phyloP scores from a whole-genome alignment of 164 flowering plant genomes.

The Warburgia ugandensis region DNA sequence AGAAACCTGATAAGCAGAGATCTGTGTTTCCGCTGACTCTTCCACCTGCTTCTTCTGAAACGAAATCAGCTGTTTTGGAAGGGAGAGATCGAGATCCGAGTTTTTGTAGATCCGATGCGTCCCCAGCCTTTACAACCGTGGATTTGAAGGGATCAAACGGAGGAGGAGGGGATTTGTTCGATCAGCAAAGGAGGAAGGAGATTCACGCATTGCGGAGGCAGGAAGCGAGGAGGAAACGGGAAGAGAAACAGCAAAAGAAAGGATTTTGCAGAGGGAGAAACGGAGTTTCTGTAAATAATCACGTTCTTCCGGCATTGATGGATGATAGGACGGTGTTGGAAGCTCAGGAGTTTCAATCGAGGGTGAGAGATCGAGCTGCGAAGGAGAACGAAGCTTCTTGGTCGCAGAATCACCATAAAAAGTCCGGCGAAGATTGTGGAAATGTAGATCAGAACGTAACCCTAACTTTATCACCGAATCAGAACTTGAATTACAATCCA shows the following conservation, averaged over 20 bases:
- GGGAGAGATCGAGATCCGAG: not conserved
- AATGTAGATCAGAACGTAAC: not conserved
- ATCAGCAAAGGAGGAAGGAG: conserved; percentile 29
- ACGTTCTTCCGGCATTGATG: not conserved
- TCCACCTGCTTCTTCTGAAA: not conserved
- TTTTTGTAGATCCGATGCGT: not conserved
- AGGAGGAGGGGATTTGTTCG: not conserved
- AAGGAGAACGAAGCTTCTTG: conserved; percentile 4
- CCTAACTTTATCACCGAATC: not conserved
- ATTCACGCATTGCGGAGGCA: conserved; percentile 40
- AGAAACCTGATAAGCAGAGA: not conserved
- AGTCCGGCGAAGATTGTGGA: not conserved
- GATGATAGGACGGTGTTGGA: conserved; percentile 11
- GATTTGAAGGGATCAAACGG: not conserved
- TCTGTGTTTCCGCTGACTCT: not conserved
- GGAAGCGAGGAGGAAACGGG: conserved; percentile 43
- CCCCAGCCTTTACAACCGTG: not conserved
- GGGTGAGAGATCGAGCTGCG: conserved; percentile 11
- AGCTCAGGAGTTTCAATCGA: conserved; percentile 7
- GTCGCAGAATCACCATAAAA: conserved; percentile 4
- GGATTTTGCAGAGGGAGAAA: not conserved
- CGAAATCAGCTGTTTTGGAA: not conserved
- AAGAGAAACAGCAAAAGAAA: conserved; percentile 22
- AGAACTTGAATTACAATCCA: not conserved
- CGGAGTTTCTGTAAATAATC: not conserved